These are phyloP conservation scores for Cryomyces minteri DNA, from an alignment of 495 filamentous ascomycete species.

Conservation along the genomic window DNA sequence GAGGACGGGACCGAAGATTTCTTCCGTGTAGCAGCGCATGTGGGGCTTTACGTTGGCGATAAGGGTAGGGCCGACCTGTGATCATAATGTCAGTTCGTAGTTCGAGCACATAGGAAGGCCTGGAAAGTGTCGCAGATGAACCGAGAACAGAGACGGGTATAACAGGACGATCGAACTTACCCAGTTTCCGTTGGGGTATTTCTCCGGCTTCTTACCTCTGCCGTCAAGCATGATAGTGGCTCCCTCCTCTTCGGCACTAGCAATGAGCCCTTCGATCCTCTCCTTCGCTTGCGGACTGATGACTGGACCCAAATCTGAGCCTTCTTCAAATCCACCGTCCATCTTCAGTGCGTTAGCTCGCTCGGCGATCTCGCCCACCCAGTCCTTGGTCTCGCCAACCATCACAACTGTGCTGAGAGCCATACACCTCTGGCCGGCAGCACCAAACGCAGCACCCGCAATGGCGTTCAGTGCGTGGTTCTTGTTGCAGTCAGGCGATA, in stretches of 20 bases:
- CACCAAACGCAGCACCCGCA: constrained; percentile 87
- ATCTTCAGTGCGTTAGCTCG: constrained; percentile 78
- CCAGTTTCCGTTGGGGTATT: constrained; percentile 96
- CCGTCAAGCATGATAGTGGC: constrained; percentile 95
- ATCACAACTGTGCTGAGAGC: constrained; percentile 85
- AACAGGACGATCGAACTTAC: constrained; percentile 24
- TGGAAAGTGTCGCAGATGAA: neutral
- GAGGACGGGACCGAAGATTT: constrained; percentile 94
- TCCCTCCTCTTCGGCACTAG: constrained; percentile 78
- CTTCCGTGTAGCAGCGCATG: constrained; percentile 90
- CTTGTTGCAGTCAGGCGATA: constrained; percentile 95
- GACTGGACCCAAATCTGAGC: constrained; percentile 87
- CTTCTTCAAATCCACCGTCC: constrained; percentile 87
- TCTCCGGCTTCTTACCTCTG: constrained; percentile 66
- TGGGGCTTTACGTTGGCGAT: constrained; percentile 80
- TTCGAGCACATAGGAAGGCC: neutral
- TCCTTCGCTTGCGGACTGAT: constrained; percentile 85
- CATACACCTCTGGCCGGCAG: constrained; percentile 96
- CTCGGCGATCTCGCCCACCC: constrained; percentile 84
- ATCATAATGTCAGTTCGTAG: constrained; percentile 2
- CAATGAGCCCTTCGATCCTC: constrained; percentile 77
- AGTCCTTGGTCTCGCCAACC: constrained; percentile 86
- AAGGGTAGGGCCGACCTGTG: constrained; percentile 67
- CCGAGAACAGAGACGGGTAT: neutral
- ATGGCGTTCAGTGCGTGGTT: constrained; percentile 93